Evolutionary conservation across 768 basidiomycete genomes (phyloP).

Genomic region (Russula emetica): DNA sequence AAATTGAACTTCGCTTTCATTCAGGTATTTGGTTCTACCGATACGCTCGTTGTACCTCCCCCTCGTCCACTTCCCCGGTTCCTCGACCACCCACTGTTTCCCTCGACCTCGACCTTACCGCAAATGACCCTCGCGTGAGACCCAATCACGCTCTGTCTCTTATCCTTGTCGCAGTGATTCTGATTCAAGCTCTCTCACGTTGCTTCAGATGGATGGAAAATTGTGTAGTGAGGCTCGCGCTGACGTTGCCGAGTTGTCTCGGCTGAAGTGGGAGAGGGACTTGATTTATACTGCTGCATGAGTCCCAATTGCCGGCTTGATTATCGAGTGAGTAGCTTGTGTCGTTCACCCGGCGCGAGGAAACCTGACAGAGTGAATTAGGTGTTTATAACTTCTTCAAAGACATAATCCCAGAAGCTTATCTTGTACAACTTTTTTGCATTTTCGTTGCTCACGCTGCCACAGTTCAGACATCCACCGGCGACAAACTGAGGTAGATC

Average conservation of each 20-base stretch:
- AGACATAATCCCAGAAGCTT: slow-evolving; percentile 17
- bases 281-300: slow-evolving; percentile 45
- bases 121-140: slow-evolving; percentile 6
- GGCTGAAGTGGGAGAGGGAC: slow-evolving; percentile 38
- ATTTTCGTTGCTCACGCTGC: slow-evolving; percentile 21
- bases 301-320: slow-evolving; percentile 12
- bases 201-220: slow-evolving; percentile 38
- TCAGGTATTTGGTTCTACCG: neutral
- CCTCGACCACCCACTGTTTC: neutral
- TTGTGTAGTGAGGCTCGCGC: slow-evolving; percentile 39
- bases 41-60: slow-evolving; percentile 2
- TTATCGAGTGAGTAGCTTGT: slow-evolving; percentile 32
- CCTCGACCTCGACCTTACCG: neutral
- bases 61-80: neutral
- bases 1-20: neutral
- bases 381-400: slow-evolving; percentile 19
- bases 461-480: slow-evolving; percentile 38
- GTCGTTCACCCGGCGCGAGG: slow-evolving; percentile 19
- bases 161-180: slow-evolving; percentile 31
- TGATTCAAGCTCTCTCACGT: slow-evolving; percentile 31
- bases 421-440: neutral
- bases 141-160: neutral
- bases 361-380: slow-evolving; percentile 13
- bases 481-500: slow-evolving; percentile 38
- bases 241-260: slow-evolving; percentile 39